These are phyloP conservation scores for Plasmodium coatneyi DNA, from an alignment of 169 alveolate species.

Conservation along the genomic window DNA sequence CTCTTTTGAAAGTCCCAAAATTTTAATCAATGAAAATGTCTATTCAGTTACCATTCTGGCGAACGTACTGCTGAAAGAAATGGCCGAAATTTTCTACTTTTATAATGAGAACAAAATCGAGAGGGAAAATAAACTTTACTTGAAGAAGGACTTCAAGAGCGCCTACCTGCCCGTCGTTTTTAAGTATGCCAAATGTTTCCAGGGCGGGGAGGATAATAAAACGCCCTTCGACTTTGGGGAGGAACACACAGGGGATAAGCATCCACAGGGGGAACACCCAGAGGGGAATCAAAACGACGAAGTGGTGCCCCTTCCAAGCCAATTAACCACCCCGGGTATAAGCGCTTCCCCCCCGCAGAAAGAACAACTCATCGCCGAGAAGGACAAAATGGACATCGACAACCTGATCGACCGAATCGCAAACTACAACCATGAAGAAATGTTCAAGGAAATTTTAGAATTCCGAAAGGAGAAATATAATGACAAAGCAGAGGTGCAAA, in stretches of 20 bases:
- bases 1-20: slow-evolving; percentile 54
- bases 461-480: slow-evolving; percentile 46
- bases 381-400: slow-evolving; percentile 38
- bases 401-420: slow-evolving; percentile 43
- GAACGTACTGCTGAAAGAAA: slow-evolving; percentile 57
- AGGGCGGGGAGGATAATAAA: not conserved
- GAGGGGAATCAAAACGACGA: not conserved
- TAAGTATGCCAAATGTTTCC: slow-evolving; percentile 42
- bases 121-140: slow-evolving; percentile 62
- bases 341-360: not conserved
- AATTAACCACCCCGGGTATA: not conserved
- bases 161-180: slow-evolving; percentile 27
- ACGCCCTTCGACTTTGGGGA: slow-evolving; percentile 19
- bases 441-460: slow-evolving; percentile 61
- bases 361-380: slow-evolving; percentile 12
- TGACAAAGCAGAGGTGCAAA: slow-evolving; percentile 48
- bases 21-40: slow-evolving; percentile 45
- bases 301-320: not conserved
- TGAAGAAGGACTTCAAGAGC: slow-evolving; percentile 40
- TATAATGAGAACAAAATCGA: slow-evolving; percentile 51
- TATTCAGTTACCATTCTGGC: slow-evolving; percentile 33
- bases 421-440: slow-evolving; percentile 58
- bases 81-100: slow-evolving; percentile 68
- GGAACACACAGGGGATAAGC: not conserved
- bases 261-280: not conserved